phyloP scores from a whole-genome alignment of 176 grass and related monocot species.

The Hordeum vulgare region MorexV3_pseudomolecules_assembly NC_058520.1:32614710-32615209 shows the following conservation, averaged over 20 bases:
- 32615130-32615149: not conserved
- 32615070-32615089: not conserved
- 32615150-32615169: not conserved
- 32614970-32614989: too few relatives aligned
- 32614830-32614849: conserved; percentile 45
- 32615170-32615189: conserved; percentile 28
- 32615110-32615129: not conserved
- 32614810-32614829: not conserved
- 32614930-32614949: not conserved
- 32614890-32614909: too few relatives aligned
- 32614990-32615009: not conserved
- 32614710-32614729: not conserved
- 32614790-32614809: not conserved
- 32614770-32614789: not conserved
- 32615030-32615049: not conserved
- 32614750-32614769: not conserved
- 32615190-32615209: not conserved
- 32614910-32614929: not conserved
- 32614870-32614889: not conserved
- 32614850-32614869: not conserved
- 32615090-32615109: not conserved
- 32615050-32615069: conserved; percentile 21
- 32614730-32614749: not conserved
- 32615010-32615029: conserved; percentile 2
- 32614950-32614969: not conserved